These are phyloP conservation scores for Microcyclospora tardicrescens DNA, from an alignment of 2,329 filamentous ascomycete genomes.

Conservation along the genomic window DNA sequence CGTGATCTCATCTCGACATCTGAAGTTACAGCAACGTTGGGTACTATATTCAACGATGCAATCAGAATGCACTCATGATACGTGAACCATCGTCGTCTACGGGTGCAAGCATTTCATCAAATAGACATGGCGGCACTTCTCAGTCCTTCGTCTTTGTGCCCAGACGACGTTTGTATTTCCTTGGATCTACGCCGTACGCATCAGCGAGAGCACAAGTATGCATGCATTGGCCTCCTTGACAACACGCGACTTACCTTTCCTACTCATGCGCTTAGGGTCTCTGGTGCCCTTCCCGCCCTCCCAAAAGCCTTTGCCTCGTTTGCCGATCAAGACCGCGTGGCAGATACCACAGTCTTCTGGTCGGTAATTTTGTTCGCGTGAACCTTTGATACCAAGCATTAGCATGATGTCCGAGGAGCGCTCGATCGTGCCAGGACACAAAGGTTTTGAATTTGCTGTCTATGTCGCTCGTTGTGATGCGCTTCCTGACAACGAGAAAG, in stretches of 20 bases:
- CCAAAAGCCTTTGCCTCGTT: constrained; percentile 61
- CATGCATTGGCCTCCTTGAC: neutral
- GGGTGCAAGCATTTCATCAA: too few species aligned
- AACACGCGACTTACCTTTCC: constrained; percentile 38
- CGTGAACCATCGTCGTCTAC: too few species aligned
- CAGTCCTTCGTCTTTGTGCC: constrained; percentile 12
- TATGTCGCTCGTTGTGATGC: neutral
- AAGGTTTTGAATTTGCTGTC: neutral
- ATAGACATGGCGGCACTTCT: neutral
- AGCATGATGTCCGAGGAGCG: too few species aligned
- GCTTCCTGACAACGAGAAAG: neutral
- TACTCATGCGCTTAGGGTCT: constrained; percentile 56
- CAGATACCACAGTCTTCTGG: constrained; percentile 66
- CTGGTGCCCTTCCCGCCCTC: constrained; percentile 70
- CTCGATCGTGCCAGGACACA: too few species aligned
- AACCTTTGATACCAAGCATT: constrained; percentile 33
- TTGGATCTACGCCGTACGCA: constrained; percentile 40
- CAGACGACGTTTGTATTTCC: constrained; percentile 50
- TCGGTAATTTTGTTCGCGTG: constrained; percentile 65
- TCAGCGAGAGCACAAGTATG: neutral
- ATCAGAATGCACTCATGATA: too few species aligned
- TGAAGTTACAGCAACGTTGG: too few species aligned
- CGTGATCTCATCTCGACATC: too few species aligned
- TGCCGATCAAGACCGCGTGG: constrained; percentile 55
- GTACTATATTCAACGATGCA: too few species aligned